phyloP scores from a whole-genome alignment of 352 stramenopile genomes.

The Globisporangium cylindrosporum region DNA sequence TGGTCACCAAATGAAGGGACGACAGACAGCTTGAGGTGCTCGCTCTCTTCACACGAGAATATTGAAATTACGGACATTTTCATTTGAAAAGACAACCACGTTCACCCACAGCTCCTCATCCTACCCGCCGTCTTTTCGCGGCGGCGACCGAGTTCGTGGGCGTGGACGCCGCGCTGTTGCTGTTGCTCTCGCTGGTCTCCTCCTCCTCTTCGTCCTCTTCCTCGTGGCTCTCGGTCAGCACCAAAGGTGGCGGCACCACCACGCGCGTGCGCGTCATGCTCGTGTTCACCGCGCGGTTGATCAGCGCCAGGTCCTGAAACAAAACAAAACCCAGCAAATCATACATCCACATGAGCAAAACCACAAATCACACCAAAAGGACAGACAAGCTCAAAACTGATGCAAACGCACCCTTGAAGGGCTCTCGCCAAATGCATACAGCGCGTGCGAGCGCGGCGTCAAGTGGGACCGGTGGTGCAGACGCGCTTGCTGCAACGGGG shows the following conservation, averaged over 20 bases:
- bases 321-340: neutral
- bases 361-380: neutral
- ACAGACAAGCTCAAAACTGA: neutral
- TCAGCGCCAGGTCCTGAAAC: conserved; percentile 61
- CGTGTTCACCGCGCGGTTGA: conserved; percentile 74
- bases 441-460: conserved; percentile 72
- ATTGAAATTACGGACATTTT: neutral
- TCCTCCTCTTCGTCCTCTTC: conserved; percentile 16
- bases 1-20: no score
- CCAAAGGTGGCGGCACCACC: conserved; percentile 16
- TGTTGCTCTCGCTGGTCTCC: conserved; percentile 28
- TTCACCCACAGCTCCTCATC: neutral
- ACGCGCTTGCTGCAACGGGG: conserved; percentile 71
- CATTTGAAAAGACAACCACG: neutral
- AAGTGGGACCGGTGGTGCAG: conserved; percentile 67
- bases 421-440: conserved; percentile 88
- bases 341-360: conserved; percentile 3
- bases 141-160: conserved; percentile 16
- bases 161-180: conserved; percentile 24
- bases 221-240: conserved; percentile 10
- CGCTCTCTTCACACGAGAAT: neutral
- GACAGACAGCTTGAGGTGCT: neutral
- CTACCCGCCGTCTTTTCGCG: conserved; percentile 18
- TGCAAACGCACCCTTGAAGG: conserved; percentile 57
- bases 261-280: conserved; percentile 20